phyloP scores from a whole-genome alignment of 164 flowering plant genomes.

The Amborella trichopoda region DNA sequence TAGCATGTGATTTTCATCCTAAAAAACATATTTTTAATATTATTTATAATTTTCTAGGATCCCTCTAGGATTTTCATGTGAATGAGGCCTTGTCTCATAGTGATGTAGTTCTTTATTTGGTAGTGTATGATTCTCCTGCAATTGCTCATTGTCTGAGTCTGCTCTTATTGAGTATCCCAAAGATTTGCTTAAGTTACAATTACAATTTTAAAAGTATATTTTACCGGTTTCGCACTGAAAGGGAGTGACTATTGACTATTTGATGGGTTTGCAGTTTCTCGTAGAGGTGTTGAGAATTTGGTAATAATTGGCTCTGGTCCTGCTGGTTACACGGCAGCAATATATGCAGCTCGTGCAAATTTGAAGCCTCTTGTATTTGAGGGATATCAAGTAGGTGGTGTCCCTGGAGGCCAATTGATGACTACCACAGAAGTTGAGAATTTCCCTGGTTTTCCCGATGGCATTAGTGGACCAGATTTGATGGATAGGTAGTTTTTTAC shows the following conservation, averaged over 20 bases:
- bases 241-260: too few species aligned
- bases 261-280: constrained; percentile 21
- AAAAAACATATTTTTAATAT: too few species aligned
- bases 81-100: too few species aligned
- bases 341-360: constrained; percentile 96
- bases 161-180: too few species aligned
- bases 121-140: too few species aligned
- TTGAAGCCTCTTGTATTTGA: constrained; percentile 94
- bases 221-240: too few species aligned
- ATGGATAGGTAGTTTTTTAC: constrained; percentile 99
- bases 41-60: too few species aligned
- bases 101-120: too few species aligned
- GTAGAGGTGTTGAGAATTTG: constrained; percentile 59
- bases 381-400: constrained; percentile 90
- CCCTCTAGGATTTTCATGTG: too few species aligned
- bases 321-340: constrained; percentile 95
- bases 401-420: constrained; percentile 95
- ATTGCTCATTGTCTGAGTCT: too few species aligned
- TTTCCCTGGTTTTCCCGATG: constrained; percentile 97
- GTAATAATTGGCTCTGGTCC: constrained; percentile 97
- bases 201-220: background rate
- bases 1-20: too few species aligned
- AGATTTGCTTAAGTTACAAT: too few species aligned
- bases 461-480: constrained; percentile 94
- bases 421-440: constrained; percentile 98